Evolutionary conservation across 139 green algal species (phyloP).

Genomic region (Chlamydomonas sp.): DNA sequence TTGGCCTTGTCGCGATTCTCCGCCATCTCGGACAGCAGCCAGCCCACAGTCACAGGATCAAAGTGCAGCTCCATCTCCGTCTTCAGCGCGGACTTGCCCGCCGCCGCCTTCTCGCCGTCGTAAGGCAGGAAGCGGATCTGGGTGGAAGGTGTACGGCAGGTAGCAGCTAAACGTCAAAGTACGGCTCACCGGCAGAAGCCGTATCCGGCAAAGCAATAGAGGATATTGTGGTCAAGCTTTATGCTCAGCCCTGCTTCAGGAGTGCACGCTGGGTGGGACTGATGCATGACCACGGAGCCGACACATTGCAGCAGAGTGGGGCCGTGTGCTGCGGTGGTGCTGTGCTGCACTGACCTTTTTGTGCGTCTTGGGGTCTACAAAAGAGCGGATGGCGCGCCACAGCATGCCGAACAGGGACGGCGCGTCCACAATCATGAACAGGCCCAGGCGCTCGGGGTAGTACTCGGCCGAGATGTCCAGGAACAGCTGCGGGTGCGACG

Average conservation of each 20-base stretch:
- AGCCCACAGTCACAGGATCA: constrained; percentile 54
- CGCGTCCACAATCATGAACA: constrained; percentile 77
- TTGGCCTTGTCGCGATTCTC: constrained; percentile 72
- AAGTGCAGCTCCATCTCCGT: constrained; percentile 57
- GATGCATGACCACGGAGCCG: too few relatives aligned
- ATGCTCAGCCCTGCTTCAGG: too few relatives aligned
- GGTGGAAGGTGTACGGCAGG: neutral
- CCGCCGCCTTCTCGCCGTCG: constrained; percentile 43
- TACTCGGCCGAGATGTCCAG: constrained; percentile 71
- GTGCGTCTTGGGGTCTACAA: constrained; percentile 77
- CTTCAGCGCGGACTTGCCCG: constrained; percentile 39
- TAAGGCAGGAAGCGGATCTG: constrained; percentile 45
- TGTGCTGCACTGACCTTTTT: constrained; percentile 64
- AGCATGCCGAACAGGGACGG: constrained; percentile 74
- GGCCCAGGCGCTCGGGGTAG: constrained; percentile 82
- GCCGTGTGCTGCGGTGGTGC: too few relatives aligned
- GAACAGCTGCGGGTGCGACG: constrained; percentile 58
- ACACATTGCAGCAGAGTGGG: too few relatives aligned
- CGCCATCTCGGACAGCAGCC: constrained; percentile 75
- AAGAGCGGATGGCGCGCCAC: constrained; percentile 67
- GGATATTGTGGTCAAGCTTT: too few relatives aligned
- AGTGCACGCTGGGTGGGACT: too few relatives aligned
- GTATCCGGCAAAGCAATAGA: too few relatives aligned
- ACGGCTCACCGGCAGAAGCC: too few relatives aligned
- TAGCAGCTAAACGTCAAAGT: neutral